Base-by-base conservation (phyloP, 306 rosid genomes). In the Aeschynomene evenia region DNA sequence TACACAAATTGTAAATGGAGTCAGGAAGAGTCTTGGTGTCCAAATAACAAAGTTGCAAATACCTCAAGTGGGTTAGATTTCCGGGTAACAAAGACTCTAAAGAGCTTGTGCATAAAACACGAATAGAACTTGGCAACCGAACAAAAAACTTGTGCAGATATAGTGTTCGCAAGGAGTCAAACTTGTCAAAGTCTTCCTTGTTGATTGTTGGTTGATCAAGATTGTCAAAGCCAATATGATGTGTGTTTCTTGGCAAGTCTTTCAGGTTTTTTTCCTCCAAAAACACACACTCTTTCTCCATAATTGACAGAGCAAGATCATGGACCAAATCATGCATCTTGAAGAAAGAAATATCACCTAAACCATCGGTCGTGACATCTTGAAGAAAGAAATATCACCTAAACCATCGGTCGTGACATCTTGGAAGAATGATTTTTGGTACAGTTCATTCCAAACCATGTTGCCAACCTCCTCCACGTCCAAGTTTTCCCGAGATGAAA, bases 251-350 rank as follows among this genome's bases (percentile, higher is more conserved):
- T 33, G 50, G 2, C 49, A 50, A 50, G 7, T 8, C 28, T 9
- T 3, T 11, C 9, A 5, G 9, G 9, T 11, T 29, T 6, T 0
- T 1, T 5, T 66, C 7, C 31, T 49, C 71, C 19, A 66, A 29
- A 48, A 0, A 45, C 1, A 48, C 1, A 49, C 46, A 66, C 9
- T 66, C 71, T 65, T 11, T 10, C 19, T 40, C 58, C 7, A 9
- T 11, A 16, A 66, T 13, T 33, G 71, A 66, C 4, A 24, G 68
- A 33, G 26, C 68, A 14, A 63, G 37, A 42, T 63, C 69, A 42
- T 63, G 69, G 34, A 63, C 23, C 7, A 63, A 22, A 40, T 63
- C 69, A n/a, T 22, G 69, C 37, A 63, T 63, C 13, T 40, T 63
- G 23, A 63, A n/a, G n/a, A n/a, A 63, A 63, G 19, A 42, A 23